phyloP scores from a whole-genome alignment of 768 basidiomycete species.

The Boletus subcaerulescens region DNA sequence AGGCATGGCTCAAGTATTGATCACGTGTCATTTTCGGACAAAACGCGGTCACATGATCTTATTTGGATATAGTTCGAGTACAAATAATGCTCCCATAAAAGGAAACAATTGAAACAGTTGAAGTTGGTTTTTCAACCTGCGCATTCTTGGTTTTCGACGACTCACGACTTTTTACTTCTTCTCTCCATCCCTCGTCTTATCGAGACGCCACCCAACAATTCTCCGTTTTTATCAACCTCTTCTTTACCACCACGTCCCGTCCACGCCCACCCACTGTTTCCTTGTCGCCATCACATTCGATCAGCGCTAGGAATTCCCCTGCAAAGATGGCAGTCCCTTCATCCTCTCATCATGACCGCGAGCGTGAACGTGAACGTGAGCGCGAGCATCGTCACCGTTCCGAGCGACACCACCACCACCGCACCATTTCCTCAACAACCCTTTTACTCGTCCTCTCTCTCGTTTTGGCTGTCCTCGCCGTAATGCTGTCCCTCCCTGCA shows the following conservation, averaged over 20 bases:
- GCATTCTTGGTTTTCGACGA: conserved; percentile 9
- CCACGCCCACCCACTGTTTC: conserved; percentile 60
- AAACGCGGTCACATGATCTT: conserved; percentile 32
- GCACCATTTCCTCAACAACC: conserved; percentile 88
- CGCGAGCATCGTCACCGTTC: conserved; percentile 55
- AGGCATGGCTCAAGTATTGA: not conserved
- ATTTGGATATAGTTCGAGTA: conserved; percentile 29
- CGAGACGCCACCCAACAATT: conserved; percentile 12
- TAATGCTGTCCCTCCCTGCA: conserved; percentile 84
- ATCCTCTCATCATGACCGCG: conserved; percentile 71
- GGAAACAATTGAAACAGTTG: conserved; percentile 26
- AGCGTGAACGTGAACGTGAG: conserved; percentile 47
- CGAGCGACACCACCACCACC: conserved; percentile 70
- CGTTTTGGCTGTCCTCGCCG: conserved; percentile 81
- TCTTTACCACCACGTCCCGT: conserved; percentile 61
- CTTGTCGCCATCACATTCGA: conserved; percentile 69
- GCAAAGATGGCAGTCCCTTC: conserved; percentile 81
- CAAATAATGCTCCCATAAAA: conserved; percentile 27
- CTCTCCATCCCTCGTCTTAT: conserved; percentile 15
- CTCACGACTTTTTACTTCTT: conserved; percentile 13
- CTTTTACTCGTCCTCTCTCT: conserved; percentile 84
- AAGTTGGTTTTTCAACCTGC: conserved; percentile 29
- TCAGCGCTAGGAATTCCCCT: conserved; percentile 50
- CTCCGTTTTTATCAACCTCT: not conserved
- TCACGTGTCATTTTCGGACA: conserved; percentile 14